Percentiles rank a stretch among this genome's conserved stretches.
Conservation (phyloP, 176 grass and related monocot genomes). For the Carex cristatella region DNA sequence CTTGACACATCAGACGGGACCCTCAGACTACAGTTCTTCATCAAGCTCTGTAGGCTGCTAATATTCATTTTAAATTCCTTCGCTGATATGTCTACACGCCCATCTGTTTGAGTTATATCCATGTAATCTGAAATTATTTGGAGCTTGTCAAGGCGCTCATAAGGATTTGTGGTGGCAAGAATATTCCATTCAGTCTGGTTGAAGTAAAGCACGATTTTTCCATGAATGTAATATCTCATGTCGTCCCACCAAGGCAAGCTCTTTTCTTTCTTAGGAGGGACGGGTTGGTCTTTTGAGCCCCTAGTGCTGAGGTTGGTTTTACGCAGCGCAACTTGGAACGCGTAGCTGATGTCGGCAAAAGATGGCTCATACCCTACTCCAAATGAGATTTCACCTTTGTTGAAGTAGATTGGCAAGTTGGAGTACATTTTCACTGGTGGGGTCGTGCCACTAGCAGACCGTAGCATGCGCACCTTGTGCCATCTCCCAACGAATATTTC, state of each 20-base stretch:
- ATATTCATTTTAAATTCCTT: conserved; percentile 92
- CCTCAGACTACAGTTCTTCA: conserved; percentile 89
- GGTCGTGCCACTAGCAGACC: conserved; percentile 96
- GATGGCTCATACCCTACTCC: conserved; percentile 97
- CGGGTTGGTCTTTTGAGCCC: conserved; percentile 32
- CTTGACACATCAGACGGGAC: conserved; percentile 45
- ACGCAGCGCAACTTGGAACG: conserved; percentile 80
- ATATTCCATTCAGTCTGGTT: conserved; percentile 85
- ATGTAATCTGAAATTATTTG: conserved; percentile 96
- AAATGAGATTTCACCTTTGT: conserved; percentile 93
- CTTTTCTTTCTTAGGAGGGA: conserved; percentile 78
- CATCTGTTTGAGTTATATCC: conserved; percentile 95
- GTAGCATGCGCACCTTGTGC: conserved; percentile 79
- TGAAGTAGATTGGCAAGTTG: conserved; percentile 90
- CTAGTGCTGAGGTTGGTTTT: conserved; percentile 83
- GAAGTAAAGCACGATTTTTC: conserved; percentile 78
- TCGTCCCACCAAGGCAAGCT: conserved; percentile 99
- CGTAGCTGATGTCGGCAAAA: conserved; percentile 98
- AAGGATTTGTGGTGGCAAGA: conserved; percentile 85
- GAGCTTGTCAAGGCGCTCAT: conserved; percentile 82
- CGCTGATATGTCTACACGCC: conserved; percentile 76
- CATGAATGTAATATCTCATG: conserved; percentile 95
- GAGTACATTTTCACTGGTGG: conserved; percentile 98
- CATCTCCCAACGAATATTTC: conserved; percentile 95
- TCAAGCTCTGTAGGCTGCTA: conserved; percentile 87